Evolutionary conservation across 345 rosid genomes (phyloP).

Genomic region (Gossypium thurberi): DNA sequence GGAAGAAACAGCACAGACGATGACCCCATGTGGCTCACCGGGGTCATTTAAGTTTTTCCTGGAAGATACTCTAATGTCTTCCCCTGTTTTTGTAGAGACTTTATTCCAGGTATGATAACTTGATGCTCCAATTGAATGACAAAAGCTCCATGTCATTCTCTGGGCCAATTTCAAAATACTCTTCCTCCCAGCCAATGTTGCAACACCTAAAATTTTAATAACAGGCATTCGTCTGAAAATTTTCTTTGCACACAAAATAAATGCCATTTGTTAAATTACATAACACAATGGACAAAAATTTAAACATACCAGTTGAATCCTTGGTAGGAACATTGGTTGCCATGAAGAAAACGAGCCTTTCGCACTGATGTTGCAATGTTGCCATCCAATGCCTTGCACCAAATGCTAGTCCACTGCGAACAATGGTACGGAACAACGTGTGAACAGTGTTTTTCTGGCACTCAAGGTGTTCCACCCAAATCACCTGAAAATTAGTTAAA

Average conservation of each 20-base stretch:
- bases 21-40: conserved; percentile 86
- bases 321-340: conserved; percentile 98
- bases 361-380: conserved; percentile 82
- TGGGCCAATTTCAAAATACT: conserved; percentile 88
- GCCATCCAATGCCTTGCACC: conserved; percentile 94
- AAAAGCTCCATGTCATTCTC: conserved; percentile 80
- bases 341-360: conserved; percentile 93
- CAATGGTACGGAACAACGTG: conserved; percentile 63
- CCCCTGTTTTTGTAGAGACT: conserved; percentile 81
- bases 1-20: conserved; percentile 84
- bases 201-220: conserved; percentile 45
- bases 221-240: neutral
- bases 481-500: conserved; percentile 44
- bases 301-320: conserved; percentile 68
- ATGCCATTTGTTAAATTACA: neutral
- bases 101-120: conserved; percentile 89
- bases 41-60: conserved; percentile 91
- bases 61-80: conserved; percentile 80
- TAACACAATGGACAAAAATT: neutral
- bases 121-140: conserved; percentile 85
- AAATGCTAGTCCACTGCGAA: conserved; percentile 80
- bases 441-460: conserved; percentile 69
- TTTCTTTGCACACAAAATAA: neutral
- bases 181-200: conserved; percentile 91
- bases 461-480: conserved; percentile 91